Conservation (phyloP, 78 protist species). For the Dictyostelium brefeldianum region DNA sequence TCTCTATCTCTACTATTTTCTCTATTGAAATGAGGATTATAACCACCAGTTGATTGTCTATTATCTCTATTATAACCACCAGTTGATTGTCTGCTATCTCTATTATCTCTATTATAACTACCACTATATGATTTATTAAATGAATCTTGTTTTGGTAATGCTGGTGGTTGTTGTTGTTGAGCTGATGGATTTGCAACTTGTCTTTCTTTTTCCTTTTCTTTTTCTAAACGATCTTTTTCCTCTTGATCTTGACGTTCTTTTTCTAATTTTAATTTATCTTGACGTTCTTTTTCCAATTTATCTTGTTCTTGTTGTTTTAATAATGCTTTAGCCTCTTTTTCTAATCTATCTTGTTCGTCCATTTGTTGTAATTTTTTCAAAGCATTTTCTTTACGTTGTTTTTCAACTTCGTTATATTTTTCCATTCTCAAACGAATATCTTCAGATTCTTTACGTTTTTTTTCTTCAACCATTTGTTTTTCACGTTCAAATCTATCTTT, state of each 20-base stretch:
- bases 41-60: background rate
- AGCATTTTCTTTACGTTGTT: constrained; percentile 22
- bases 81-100: background rate
- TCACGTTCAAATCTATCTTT: constrained; percentile 30
- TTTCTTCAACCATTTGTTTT: constrained; percentile 5
- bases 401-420: background rate
- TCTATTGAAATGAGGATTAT: constrained; percentile 1
- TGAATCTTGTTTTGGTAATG: too few relatives aligned
- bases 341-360: background rate
- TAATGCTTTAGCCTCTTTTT: constrained; percentile 19
- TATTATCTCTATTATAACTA: background rate
- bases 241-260: background rate
- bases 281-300: background rate
- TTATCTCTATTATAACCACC: background rate
- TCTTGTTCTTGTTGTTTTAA: background rate
- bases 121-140: background rate
- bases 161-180: background rate
- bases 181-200: background rate
- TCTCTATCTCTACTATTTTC: background rate
- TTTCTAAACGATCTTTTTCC: background rate
- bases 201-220: background rate
- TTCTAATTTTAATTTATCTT: background rate
- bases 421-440: background rate
- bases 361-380: constrained; percentile 15
- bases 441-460: background rate